Evolutionary conservation across 805 yeast genomes (phyloP), one percentile per base, ranked within the genome.

Genomic region (Metschnikowia orientalis): DNA sequence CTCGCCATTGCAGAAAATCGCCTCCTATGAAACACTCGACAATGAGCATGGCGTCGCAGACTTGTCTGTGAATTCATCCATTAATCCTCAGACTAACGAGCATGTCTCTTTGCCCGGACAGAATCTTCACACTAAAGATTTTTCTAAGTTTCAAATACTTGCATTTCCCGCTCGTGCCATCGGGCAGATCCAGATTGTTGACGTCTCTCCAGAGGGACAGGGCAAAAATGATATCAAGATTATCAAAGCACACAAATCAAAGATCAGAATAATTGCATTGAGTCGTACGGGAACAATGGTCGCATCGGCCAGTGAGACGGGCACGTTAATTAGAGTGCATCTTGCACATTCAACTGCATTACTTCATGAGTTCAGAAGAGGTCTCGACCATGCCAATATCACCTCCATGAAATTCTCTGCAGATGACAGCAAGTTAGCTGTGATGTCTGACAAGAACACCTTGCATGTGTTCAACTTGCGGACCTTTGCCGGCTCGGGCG

Each of bases 361-460:
- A 31, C 49, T 86, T n/a, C 81, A 73, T 50, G 96, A 87, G 54
- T 89, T 89, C 50, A 68, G 97, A 46, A 68, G 98, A 31, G 98
- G 98, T 0, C 54, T 89, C 13, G 97, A 92, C 56, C 71, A 79
- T 32, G 97, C 96, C 1, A 66, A 70, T 11, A 74, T 92, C 6
- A 83, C 82, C 24, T 81, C 92, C 6, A 79, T 92, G 81, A 78
- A 78, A 34, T 88, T 90, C 54, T 81, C 90, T 4, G 88, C 84
- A 6, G 71, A 77, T 44, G 89, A 87, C 28, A 57, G 77, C 8
- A 75, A 77, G 48, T 64, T 92, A 30, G 96, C 97, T 0, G 88
- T 87, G 5, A 63, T 92, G 15, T 81, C 95, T 10, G 95, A 87
- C 59, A 92, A 90, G 53, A 80, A 77, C 45, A 92, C 98, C 0